Evolutionary conservation across 2,329 filamentous ascomycete species (phyloP).

Genomic region (Stachybotrys chartarum): DNA sequence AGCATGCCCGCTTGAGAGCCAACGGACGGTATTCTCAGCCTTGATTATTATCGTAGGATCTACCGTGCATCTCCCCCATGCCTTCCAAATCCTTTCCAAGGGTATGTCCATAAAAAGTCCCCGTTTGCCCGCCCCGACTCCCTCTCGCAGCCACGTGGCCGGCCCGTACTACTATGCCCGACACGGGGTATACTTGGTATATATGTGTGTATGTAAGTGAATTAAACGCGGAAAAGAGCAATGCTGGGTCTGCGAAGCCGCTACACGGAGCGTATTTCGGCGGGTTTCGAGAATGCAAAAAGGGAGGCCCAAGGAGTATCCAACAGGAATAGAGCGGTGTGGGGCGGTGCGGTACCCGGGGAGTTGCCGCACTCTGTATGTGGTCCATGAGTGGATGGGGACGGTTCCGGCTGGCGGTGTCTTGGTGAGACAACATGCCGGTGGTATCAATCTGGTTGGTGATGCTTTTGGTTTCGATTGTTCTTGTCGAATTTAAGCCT

Average conservation of each 20-base stretch:
- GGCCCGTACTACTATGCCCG: neutral
- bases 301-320: neutral
- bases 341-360: neutral
- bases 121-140: neutral
- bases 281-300: neutral
- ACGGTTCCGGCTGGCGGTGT: neutral
- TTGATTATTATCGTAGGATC: neutral
- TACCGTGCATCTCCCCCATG: neutral
- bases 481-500: conserved; percentile 2
- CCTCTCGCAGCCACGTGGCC: neutral
- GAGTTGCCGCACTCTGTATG: neutral
- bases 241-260: neutral
- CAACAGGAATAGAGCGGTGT: neutral
- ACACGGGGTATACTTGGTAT: neutral
- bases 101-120: neutral
- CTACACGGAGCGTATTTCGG: neutral
- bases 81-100: neutral
- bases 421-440: neutral
- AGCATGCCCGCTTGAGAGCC: no score
- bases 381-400: neutral
- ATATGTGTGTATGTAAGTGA: neutral
- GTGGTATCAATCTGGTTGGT: neutral
- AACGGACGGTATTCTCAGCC: no score
- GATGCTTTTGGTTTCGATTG: neutral
- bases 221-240: neutral